A percentile compares a stretch with the other conserved stretches of the same genome.
Conservation (phyloP, 129 eudicot species). For the Tanacetum coccineum region DNA sequence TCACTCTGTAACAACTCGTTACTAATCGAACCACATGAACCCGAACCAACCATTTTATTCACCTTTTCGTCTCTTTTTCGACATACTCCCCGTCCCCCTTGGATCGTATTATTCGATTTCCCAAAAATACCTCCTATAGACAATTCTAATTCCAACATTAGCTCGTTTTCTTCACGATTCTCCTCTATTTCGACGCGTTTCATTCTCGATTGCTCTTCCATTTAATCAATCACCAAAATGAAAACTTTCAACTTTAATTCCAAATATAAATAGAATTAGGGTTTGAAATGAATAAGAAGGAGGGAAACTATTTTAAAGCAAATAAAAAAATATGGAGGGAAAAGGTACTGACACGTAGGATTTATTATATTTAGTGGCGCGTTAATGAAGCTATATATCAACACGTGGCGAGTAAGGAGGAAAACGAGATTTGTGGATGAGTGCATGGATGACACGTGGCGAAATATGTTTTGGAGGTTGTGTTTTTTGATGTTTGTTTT, state of each 20-base stretch:
- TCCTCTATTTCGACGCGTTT: slow-evolving; percentile 11
- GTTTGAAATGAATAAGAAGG: neutral
- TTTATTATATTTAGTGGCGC: neutral
- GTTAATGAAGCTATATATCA: neutral
- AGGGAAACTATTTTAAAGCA: slow-evolving; percentile 14
- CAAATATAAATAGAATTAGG: neutral
- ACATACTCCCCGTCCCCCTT: slow-evolving; percentile 37
- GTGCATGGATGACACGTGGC: slow-evolving; percentile 27
- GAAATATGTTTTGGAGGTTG: slow-evolving; percentile 1
- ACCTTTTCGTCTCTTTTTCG: slow-evolving; percentile 41
- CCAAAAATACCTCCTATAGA: slow-evolving; percentile 50
- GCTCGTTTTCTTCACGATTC: slow-evolving; percentile 38
- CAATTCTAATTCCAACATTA: slow-evolving; percentile 63
- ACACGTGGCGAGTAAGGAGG: slow-evolving; percentile 24
- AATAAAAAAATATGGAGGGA: slow-evolving; percentile 6
- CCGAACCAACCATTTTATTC: slow-evolving; percentile 22
- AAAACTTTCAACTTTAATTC: neutral
- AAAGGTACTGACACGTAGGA: slow-evolving; percentile 43
- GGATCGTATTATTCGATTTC: slow-evolving; percentile 21
- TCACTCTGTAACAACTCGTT: slow-evolving; percentile 18
- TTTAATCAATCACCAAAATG: neutral
- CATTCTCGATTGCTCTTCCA: slow-evolving; percentile 15
- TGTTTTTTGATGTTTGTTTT: neutral
- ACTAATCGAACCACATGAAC: slow-evolving; percentile 22
- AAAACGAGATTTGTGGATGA: neutral